Evolutionary conservation across 2,329 filamentous ascomycete genomes (phyloP).

Genomic region (Periconia macrospinosa): DNA sequence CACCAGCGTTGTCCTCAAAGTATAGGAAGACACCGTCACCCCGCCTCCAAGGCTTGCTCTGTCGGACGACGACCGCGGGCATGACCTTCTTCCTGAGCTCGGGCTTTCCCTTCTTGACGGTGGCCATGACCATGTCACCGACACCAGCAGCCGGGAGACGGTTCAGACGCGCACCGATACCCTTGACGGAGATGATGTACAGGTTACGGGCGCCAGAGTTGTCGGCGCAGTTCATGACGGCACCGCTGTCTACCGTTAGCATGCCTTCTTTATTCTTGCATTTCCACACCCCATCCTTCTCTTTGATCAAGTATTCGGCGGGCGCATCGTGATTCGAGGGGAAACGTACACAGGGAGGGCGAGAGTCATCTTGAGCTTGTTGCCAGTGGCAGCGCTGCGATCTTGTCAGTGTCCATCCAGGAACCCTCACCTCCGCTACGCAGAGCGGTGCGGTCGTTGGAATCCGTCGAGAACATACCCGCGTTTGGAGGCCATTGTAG

Average conservation of each 20-base stretch:
- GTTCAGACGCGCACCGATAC: slow-evolving; percentile 96
- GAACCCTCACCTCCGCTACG: not conserved
- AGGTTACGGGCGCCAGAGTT: slow-evolving; percentile 98
- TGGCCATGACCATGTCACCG: slow-evolving; percentile 98
- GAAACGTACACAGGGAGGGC: slow-evolving; percentile 96
- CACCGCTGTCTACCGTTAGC: slow-evolving; percentile 67
- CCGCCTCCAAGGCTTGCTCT: slow-evolving; percentile 99
- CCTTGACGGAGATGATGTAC: slow-evolving; percentile 99
- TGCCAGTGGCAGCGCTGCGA: slow-evolving; percentile 89
- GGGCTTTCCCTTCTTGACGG: slow-evolving; percentile 99
- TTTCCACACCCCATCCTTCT: not conserved
- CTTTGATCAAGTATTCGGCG: not conserved
- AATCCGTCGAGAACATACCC: slow-evolving; percentile 33
- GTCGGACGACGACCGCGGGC: slow-evolving; percentile 97
- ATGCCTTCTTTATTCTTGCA: not conserved
- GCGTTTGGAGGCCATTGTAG: slow-evolving; percentile 44
- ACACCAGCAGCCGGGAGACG: slow-evolving; percentile 95
- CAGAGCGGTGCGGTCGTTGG: not conserved
- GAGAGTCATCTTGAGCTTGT: slow-evolving; percentile 99
- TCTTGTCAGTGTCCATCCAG: slow-evolving; percentile 37
- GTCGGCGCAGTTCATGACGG: slow-evolving; percentile 99
- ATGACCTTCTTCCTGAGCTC: slow-evolving; percentile 99
- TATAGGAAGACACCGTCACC: slow-evolving; percentile 98
- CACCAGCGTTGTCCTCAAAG: slow-evolving; percentile 99
- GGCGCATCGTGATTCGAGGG: slow-evolving; percentile 14